Evolutionary conservation across 257 asterid genomes (phyloP), one percentile per base, ranked within the genome.

Genomic region (Lavandula angustifolia): DNA sequence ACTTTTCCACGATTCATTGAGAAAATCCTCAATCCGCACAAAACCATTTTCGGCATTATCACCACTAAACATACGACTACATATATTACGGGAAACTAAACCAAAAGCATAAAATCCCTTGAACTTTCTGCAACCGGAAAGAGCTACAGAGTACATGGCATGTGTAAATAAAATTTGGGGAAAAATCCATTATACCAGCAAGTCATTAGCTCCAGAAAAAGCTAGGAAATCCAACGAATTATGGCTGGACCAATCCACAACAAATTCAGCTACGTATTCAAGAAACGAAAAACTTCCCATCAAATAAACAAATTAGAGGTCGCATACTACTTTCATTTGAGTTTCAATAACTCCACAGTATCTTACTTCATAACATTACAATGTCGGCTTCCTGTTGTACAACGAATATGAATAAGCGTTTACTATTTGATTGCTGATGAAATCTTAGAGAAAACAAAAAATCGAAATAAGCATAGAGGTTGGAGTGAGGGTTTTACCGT

Each of bases 1-100:
- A 76, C 75, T 75, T 80, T 84, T 81, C 90, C 92, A 75, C 37
- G 94, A 76, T 63, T 88, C 87, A 47, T 70, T 74, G 71, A 90
- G 82, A 64, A 74, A 77, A 75, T 87, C 90, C 76, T 90, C 97
- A 42, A 85, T 77, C 41, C 71, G 64, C 61, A 78, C 85, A 79
- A 77, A 79, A 61, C 94, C 94, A 70, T 80, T 83, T 56, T 82
- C 86, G 68, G 69, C 71, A 61, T 76, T 78, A 78, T 81, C 84
- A 29, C 85, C 72, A 49, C 42, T 69, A 52, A 59, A 73, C n/a
- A 66, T 54, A 7, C 64, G 67, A 61, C 78, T 76, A 62, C 86
- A 84, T 18, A 86, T 67, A 74, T 52, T 67, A 64, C 96, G 89
- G 49, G 85, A 79, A 72, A 78, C 53, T 34, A 73, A 49, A 55